Evolutionary conservation across 306 rosid genomes (phyloP).

Genomic region (Dryas alaskensis): DNA sequence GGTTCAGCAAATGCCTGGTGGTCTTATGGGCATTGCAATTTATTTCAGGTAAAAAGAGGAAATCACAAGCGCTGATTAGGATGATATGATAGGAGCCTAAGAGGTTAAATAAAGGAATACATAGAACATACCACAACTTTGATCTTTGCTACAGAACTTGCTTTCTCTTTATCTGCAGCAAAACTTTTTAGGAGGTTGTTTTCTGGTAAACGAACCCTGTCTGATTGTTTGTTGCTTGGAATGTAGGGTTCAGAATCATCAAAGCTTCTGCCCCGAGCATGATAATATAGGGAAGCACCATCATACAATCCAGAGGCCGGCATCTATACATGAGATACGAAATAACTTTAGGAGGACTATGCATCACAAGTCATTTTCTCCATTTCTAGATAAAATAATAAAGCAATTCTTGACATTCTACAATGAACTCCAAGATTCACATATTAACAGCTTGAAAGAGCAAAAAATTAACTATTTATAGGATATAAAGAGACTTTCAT

Average conservation of each 20-base stretch:
- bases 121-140: slow-evolving; percentile 94
- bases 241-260: slow-evolving; percentile 76
- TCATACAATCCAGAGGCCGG: slow-evolving; percentile 54
- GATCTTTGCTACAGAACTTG: slow-evolving; percentile 90
- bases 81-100: background rate
- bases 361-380: background rate
- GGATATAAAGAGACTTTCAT: too few species aligned
- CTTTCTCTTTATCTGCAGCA: slow-evolving; percentile 83
- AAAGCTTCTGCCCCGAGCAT: slow-evolving; percentile 60
- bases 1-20: background rate
- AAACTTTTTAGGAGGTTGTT: slow-evolving; percentile 61
- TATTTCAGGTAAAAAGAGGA: slow-evolving; percentile 7
- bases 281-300: slow-evolving; percentile 41
- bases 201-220: slow-evolving; percentile 66
- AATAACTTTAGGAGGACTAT: slow-evolving; percentile 26
- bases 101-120: slow-evolving; percentile 1
- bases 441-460: too few species aligned
- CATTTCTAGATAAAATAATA: background rate
- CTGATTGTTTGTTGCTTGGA: slow-evolving; percentile 55
- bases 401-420: too few species aligned
- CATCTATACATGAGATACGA: slow-evolving; percentile 44
- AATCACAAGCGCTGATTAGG: background rate
- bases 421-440: too few species aligned
- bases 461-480: too few species aligned
- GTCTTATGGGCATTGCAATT: slow-evolving; percentile 14